phyloP scores from a whole-genome alignment of 1,139 yeast genomes.

The Candida tetrigidarum region DNA sequence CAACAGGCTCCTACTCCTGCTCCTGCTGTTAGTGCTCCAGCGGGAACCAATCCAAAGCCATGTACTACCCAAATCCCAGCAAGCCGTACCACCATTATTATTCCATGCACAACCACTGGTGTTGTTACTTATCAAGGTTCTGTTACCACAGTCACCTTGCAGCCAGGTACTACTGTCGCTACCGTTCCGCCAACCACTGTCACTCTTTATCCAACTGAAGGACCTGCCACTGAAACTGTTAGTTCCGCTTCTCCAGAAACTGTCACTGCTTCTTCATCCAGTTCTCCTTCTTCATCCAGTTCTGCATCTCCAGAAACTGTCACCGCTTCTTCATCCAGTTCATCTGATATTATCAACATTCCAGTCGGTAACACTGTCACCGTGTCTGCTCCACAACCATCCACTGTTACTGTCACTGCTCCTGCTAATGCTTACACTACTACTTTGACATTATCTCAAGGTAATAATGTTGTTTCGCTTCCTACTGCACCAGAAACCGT shows the following conservation, averaged over 20 bases:
- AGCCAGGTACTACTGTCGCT: slow-evolving; percentile 4
- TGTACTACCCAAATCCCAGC: slow-evolving; percentile 7
- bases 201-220: slow-evolving; percentile 1
- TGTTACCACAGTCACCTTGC: slow-evolving; percentile 3
- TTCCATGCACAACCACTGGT: slow-evolving; percentile 6
- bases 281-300: not conserved
- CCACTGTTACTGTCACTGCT: slow-evolving; percentile 6
- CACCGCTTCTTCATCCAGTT: not conserved
- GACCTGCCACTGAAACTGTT: not conserved
- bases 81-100: slow-evolving; percentile 3
- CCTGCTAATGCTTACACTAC: slow-evolving; percentile 3
- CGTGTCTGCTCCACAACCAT: slow-evolving; percentile 2
- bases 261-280: too few species aligned
- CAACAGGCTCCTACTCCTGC: too few species aligned
- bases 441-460: slow-evolving; percentile 1
- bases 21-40: too few species aligned
- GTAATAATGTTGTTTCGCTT: not conserved
- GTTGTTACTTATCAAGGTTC: slow-evolving; percentile 6
- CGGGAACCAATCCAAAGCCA: not conserved
- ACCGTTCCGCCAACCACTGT: slow-evolving; percentile 7
- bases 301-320: too few species aligned
- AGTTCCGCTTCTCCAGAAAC: too few species aligned
- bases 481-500: too few species aligned
- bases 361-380: slow-evolving; percentile 6
- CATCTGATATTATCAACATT: not conserved